Base-by-base conservation (phyloP, 345 rosid species). In the Angophora floribunda region DNA sequence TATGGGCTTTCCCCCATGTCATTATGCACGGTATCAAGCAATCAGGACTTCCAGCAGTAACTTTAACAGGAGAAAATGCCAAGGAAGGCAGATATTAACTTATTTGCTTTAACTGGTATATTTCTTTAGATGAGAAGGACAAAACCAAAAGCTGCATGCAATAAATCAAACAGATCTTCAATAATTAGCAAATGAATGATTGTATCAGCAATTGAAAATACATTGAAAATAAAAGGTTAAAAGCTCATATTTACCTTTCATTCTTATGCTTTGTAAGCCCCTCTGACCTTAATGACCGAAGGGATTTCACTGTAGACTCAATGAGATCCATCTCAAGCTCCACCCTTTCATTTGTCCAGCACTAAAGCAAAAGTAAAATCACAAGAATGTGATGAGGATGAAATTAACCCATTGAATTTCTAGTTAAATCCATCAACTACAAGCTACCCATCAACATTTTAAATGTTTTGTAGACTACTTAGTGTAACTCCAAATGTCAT, bases 271-370 rank as follows among this genome's bases (percentile, higher is more conserved):
- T 95, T 79, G 93, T 95, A 87, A 94, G 93, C 91, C 94, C 94
- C 90, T 93, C 96, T n/a, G 97, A 97, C 91, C 95, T 92, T 87
- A 96, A 93, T 51, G 98, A 96, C 89, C 99, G 91, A 82, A 97
- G 86, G 87, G 93, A 90, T 92, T 94, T 95, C 86, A 96, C 99
- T 4, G 94, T 91, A 9, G 98, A 93, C 89, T 93, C 94, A 41
- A 96, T 93, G 13, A 92, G 90, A 61, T 96, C 97, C 99, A 97
- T 97, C 91, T 96, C 98, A 65, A 86, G 80, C 88, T 96, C 98
- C 87, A 92, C 95, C 44, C 86, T 87, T 87, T 95, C 96, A 88
- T 97, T 93, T 85, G 91, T 87, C 97, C 99, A 96, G 85, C 89
- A 80, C 99, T 98, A 90, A 51, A 86, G 67, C 86, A 86, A 51